Conservation (phyloP, 305 asterid genomes). For the Coffea humblotiana region DNA sequence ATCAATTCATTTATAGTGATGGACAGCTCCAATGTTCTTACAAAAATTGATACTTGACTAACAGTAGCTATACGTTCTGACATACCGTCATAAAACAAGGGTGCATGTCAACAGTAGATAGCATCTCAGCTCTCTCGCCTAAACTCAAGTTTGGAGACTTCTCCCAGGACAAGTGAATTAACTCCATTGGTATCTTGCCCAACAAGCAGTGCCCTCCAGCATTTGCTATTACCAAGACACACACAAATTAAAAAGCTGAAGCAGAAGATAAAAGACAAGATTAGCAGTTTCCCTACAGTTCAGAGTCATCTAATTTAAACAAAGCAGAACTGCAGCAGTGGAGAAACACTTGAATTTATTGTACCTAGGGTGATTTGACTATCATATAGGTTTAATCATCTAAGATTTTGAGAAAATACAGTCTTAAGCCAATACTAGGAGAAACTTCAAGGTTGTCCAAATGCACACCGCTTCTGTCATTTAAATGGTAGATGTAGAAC, state of each 20-base stretch:
- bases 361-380: background rate
- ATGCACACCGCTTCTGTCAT: background rate
- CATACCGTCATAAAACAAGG: slow-evolving; percentile 80
- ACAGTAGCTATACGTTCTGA: slow-evolving; percentile 12
- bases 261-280: background rate
- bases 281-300: background rate
- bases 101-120: slow-evolving; percentile 76
- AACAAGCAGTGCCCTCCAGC: slow-evolving; percentile 72
- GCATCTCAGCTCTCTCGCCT: slow-evolving; percentile 87
- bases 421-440: background rate
- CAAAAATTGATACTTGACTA: background rate
- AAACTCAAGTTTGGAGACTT: slow-evolving; percentile 71
- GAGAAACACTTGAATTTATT: background rate
- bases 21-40: background rate
- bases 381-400: background rate
- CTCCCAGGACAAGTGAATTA: slow-evolving; percentile 83
- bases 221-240: slow-evolving; percentile 50
- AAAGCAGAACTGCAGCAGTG: background rate
- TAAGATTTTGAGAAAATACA: background rate
- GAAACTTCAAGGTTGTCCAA: background rate
- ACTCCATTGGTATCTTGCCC: slow-evolving; percentile 89
- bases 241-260: slow-evolving; percentile 18
- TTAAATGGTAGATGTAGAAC: background rate
- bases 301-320: background rate
- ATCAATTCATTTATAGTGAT: background rate